These are phyloP conservation scores for Mrakia blollopis DNA, from an alignment of 768 basidiomycete genomes.

Conservation along the genomic window DNA sequence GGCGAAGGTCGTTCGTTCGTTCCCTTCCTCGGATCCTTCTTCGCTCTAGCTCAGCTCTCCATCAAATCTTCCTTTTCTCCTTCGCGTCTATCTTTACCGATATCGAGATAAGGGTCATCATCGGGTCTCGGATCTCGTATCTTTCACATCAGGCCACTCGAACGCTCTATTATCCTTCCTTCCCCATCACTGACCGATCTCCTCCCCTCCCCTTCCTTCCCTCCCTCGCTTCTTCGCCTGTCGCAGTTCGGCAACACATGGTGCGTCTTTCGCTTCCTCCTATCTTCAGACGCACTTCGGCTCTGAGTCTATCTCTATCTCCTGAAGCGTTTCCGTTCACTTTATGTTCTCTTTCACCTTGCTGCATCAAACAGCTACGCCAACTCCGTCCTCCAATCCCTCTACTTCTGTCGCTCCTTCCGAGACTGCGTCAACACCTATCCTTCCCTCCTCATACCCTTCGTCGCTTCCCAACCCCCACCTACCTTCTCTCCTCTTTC, in stretches of 20 bases:
- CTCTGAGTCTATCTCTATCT: neutral
- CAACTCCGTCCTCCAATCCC: conserved; percentile 95
- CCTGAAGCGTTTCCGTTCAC: neutral
- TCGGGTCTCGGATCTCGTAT: no score
- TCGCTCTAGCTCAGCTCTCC: no score
- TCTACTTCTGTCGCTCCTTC: conserved; percentile 93
- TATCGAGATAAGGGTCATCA: no score
- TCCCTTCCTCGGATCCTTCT: no score
- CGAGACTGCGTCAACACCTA: conserved; percentile 68
- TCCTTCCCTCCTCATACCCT: conserved; percentile 51
- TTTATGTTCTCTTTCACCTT: neutral
- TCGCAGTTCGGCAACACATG: conserved; percentile 94
- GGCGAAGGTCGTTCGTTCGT: no score
- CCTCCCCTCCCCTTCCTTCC: neutral
- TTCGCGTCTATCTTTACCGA: no score
- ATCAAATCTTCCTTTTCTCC: no score
- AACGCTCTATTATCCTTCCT: neutral
- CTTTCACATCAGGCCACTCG: no score
- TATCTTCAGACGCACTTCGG: conserved; percentile 1
- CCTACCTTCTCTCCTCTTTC: conserved; percentile 8
- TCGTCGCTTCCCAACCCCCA: neutral
- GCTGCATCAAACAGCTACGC: conserved; percentile 62
- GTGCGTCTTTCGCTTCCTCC: conserved; percentile 47
- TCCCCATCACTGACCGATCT: conserved; percentile 14
- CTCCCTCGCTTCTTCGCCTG: neutral